Conservation (phyloP, 2,329 filamentous ascomycete genomes). For the Colletotrichum simmondsii region DNA sequence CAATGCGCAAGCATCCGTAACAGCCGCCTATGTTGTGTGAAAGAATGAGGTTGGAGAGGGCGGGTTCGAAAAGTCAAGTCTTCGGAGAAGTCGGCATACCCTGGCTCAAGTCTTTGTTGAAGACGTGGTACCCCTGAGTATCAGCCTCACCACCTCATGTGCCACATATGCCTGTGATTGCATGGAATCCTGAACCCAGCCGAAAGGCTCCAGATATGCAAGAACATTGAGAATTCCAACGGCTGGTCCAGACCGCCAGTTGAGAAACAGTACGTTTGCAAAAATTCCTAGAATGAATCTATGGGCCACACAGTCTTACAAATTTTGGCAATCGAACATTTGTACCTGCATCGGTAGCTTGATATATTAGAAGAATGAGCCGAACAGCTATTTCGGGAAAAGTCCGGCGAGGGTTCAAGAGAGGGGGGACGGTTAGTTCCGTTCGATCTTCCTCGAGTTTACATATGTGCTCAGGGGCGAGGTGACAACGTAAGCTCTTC, state of each 20-base stretch:
- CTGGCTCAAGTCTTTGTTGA: background rate
- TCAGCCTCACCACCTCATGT: background rate
- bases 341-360: background rate
- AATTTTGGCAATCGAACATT: background rate
- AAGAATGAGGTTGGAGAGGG: background rate
- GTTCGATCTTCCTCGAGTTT: background rate
- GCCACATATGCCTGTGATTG: background rate
- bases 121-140: conserved; percentile 11
- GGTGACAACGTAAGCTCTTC: background rate
- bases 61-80: background rate
- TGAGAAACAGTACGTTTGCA: background rate
- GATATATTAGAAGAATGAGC: background rate
- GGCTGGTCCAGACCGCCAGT: conserved; percentile 12
- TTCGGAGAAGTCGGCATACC: background rate
- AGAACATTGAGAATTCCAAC: background rate
- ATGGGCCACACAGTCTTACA: background rate
- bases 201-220: background rate
- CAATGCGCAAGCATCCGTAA: background rate
- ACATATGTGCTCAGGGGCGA: background rate
- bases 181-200: background rate
- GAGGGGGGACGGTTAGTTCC: background rate
- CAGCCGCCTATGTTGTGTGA: background rate
- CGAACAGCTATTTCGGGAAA: background rate
- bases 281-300: background rate
- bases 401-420: background rate